These are phyloP conservation scores for Candida sp. DNA, from an alignment of 1,139 yeast genomes.

Conservation along the genomic window DNA sequence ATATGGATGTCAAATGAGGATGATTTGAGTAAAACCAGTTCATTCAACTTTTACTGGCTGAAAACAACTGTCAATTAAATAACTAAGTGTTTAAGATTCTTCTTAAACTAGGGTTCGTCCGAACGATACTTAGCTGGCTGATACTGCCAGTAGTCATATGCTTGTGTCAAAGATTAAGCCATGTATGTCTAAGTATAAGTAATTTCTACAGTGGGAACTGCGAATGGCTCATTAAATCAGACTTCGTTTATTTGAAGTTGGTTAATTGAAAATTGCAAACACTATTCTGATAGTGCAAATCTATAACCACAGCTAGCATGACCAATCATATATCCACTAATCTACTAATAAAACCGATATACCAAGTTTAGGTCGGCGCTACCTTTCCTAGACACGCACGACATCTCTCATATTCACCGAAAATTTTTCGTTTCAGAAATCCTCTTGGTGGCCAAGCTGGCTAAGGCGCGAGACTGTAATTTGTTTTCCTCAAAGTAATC, in stretches of 20 bases:
- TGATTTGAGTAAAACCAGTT: background rate
- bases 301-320: no score
- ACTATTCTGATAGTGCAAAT: no score
- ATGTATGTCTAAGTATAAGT: constrained; percentile 48
- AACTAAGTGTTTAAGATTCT: background rate
- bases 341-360: no score
- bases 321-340: no score
- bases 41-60: background rate
- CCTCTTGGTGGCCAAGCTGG: constrained; percentile 77
- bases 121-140: background rate
- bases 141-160: constrained; percentile 47
- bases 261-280: no score
- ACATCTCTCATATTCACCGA: no score
- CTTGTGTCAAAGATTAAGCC: constrained; percentile 51
- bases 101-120: background rate
- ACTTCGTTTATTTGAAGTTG: constrained; percentile 44
- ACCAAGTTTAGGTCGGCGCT: no score
- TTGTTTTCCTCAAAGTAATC: constrained; percentile 47
- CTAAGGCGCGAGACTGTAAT: constrained; percentile 80
- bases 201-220: constrained; percentile 46
- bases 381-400: no score
- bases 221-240: constrained; percentile 47
- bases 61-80: background rate
- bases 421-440: background rate
- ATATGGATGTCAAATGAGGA: constrained; percentile 2